phyloP scores from a whole-genome alignment of 257 asterid species.

The Solanum etuberosum region DNA sequence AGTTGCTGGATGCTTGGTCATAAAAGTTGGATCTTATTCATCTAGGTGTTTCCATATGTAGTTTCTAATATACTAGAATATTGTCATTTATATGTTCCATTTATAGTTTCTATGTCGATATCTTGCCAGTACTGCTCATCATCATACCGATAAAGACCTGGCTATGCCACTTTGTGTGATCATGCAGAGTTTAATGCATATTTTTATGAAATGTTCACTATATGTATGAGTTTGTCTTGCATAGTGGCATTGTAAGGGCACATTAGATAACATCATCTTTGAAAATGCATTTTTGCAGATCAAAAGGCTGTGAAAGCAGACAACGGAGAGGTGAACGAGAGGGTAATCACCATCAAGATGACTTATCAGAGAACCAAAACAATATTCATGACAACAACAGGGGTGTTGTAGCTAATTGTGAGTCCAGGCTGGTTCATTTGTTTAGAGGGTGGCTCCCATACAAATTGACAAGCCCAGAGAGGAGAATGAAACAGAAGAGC shows the following conservation, averaged over 20 bases:
- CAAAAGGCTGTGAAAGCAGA: not conserved
- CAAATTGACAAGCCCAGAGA: slow-evolving; percentile 27
- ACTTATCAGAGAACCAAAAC: not conserved
- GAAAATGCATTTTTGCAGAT: not conserved
- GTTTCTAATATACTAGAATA: not conserved
- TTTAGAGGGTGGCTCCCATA: slow-evolving; percentile 51
- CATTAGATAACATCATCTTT: not conserved
- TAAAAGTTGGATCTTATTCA: not conserved
- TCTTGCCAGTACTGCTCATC: not conserved
- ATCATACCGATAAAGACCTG: not conserved
- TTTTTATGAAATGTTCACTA: not conserved
- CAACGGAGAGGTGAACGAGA: not conserved
- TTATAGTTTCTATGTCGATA: not conserved
- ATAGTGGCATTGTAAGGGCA: not conserved
- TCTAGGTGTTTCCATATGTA: not conserved
- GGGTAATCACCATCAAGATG: slow-evolving; percentile 1
- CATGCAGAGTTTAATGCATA: not conserved
- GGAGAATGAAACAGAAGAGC: slow-evolving; percentile 10
- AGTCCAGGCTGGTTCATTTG: slow-evolving; percentile 24
- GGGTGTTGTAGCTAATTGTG: slow-evolving; percentile 13
- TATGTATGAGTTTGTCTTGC: not conserved
- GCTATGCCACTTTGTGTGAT: not conserved
- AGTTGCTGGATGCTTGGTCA: not conserved
- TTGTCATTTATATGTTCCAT: not conserved
- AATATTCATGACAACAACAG: slow-evolving; percentile 7